These are phyloP conservation scores for Theobroma cacao DNA, from an alignment of 345 rosid species.

Conservation along the genomic window DNA sequence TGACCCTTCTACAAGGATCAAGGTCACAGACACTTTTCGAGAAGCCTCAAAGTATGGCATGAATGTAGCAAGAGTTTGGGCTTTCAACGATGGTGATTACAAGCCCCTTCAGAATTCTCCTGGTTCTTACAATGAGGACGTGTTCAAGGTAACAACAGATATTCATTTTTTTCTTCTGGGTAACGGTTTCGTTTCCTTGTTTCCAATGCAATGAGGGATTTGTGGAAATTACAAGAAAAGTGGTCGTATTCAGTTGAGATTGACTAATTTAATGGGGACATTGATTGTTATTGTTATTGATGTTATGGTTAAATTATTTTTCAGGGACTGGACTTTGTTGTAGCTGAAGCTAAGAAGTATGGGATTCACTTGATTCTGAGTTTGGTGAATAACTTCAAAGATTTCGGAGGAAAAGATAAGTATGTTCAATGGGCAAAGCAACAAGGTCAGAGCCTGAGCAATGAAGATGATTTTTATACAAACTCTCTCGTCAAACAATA, in stretches of 20 bases:
- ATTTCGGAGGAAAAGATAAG: constrained; percentile 55
- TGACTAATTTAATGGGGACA: neutral
- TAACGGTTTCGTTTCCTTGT: neutral
- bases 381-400: constrained; percentile 64
- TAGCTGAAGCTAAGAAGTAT: constrained; percentile 56
- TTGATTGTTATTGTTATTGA: neutral
- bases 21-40: constrained; percentile 46
- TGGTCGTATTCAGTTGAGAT: neutral
- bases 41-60: constrained; percentile 60
- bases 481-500: constrained; percentile 43
- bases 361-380: constrained; percentile 54
- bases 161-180: neutral
- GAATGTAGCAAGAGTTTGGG: constrained; percentile 82
- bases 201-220: neutral
- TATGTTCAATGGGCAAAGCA: constrained; percentile 72
- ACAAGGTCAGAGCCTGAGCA: constrained; percentile 28
- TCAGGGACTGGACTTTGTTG: constrained; percentile 77
- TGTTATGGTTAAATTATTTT: neutral
- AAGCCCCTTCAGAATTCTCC: constrained; percentile 67
- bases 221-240: neutral
- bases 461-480: constrained; percentile 65
- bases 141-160: constrained; percentile 51
- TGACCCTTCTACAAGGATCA: constrained; percentile 47
- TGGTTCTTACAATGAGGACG: constrained; percentile 55
- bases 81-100: constrained; percentile 63